Base-by-base conservation (phyloP, 2,329 filamentous ascomycete genomes). In the Fusarium clavum region DNA sequence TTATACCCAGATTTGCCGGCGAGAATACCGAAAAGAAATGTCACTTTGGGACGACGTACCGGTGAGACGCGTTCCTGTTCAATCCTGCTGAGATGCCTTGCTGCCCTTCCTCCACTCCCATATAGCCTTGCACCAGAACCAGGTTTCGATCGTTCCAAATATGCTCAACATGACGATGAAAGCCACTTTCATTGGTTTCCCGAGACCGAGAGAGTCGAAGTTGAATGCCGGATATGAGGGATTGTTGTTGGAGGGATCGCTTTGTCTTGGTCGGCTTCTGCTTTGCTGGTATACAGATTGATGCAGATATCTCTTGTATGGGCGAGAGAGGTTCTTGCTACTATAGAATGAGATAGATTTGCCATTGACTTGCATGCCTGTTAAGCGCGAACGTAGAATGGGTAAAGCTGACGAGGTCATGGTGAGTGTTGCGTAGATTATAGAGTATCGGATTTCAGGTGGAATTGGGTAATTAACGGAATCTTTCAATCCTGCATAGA, bases 141-240 rank as follows among this genome's bases (percentile, higher is more conserved):
- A 79, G 1, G 77, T 77, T 56, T 80, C 77, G 8, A 79, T 74
- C 2, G 76, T 79, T 24, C 77, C 78, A 25, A 78, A 74, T 14
- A 79, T 70, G 51, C 73, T 65, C 9, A 79, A 41, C 4, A 78
- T 49, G 1, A 67, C 62, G 11, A 78, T 53, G 8, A 79, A 38
- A 12, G 69, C 45, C 3, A 77, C 30, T 20, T 61, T 78, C 66
- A 75, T 75, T 20, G 72, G 74, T 27, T 66, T 77, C 61, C 77
- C 73, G 8, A 79, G 52, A 6, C 78, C 77, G 0, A 79, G 46
- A 7, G 70, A 71, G 5, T 76, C 52, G 8, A 79, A 32, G 25
- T 62, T 78, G 30, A 78, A 38, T 11, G 34, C 18, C 18, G 34
- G 34, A 1, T 38, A 38, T 38, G 18, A 38, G 5, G 34, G 34